These are phyloP conservation scores for Skeletonema grethae DNA, from an alignment of 108 stramenopile species.

Conservation along the genomic window DNA sequence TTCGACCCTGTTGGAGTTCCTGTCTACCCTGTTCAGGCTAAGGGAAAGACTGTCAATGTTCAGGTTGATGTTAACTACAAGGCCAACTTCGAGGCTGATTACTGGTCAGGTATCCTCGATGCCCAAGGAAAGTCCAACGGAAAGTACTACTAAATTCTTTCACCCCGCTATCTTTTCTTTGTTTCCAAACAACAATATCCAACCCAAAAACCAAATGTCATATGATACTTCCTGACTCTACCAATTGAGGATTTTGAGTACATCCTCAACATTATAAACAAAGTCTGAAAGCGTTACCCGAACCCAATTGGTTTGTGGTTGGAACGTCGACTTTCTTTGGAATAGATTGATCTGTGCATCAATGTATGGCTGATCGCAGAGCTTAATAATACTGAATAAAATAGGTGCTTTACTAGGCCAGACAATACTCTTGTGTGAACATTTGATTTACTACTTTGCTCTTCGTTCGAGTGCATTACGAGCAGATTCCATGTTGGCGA, in stretches of 20 bases:
- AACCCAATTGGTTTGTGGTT: background rate
- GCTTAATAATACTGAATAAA: constrained; percentile 18
- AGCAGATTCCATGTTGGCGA: too few species aligned
- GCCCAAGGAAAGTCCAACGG: constrained; percentile 98
- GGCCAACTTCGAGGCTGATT: constrained; percentile 95
- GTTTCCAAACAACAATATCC: background rate
- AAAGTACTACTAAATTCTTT: constrained; percentile 93
- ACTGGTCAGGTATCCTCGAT: constrained; percentile 97
- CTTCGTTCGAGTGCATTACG: too few species aligned
- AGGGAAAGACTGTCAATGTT: constrained; percentile 85
- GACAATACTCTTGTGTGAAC: too few species aligned
- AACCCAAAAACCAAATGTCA: constrained; percentile 7
- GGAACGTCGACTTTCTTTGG: constrained; percentile 8
- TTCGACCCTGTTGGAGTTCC: constrained; percentile 93
- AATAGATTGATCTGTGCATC: constrained; percentile 7
- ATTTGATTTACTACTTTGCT: too few species aligned
- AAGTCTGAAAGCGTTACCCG: background rate
- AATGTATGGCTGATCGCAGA: constrained; percentile 9
- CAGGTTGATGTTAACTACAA: constrained; percentile 98
- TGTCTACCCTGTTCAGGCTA: constrained; percentile 91
- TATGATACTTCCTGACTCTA: constrained; percentile 1
- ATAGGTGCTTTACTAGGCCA: constrained; percentile 15
- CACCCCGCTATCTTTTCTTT: background rate
- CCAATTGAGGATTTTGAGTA: background rate
- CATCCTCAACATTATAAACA: constrained; percentile 5